Evolutionary conservation across 345 rosid species (phyloP).

Genomic region (Melaleuca alternifolia): DNA sequence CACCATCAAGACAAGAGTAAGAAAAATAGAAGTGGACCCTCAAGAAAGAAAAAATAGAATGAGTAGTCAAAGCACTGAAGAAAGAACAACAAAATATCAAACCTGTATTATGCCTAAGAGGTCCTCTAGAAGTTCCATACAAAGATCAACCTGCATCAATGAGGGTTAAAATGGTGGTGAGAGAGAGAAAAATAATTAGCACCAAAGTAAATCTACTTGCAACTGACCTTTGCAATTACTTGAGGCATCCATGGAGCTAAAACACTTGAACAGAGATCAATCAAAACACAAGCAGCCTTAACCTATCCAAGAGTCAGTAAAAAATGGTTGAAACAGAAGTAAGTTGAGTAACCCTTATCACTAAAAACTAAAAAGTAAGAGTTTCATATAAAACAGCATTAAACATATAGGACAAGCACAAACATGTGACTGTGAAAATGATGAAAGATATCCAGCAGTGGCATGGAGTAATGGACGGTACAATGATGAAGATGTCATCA

Average conservation of each 20-base stretch:
- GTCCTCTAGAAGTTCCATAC: slow-evolving; percentile 69
- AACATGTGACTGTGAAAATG: slow-evolving; percentile 78
- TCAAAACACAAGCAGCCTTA: slow-evolving; percentile 70
- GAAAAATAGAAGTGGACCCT: background rate
- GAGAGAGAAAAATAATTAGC: background rate
- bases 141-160: slow-evolving; percentile 51
- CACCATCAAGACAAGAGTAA: background rate
- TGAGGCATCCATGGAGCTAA: slow-evolving; percentile 73
- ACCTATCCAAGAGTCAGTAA: slow-evolving; percentile 29
- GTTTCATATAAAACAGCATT: background rate
- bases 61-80: background rate
- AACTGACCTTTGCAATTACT: slow-evolving; percentile 67
- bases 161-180: background rate
- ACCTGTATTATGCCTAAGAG: slow-evolving; percentile 74
- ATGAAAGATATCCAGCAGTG: slow-evolving; percentile 64
- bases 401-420: slow-evolving; percentile 14
- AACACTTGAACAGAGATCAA: slow-evolving; percentile 66
- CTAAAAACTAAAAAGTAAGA: background rate
- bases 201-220: background rate
- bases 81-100: background rate
- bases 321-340: background rate
- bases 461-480: slow-evolving; percentile 63
- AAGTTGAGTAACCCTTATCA: background rate
- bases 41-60: background rate
- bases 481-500: slow-evolving; percentile 43